A percentile compares a stretch with the other conserved stretches of the same genome.
Conservation (phyloP, 2,329 filamentous ascomycete species). For the Cladosporium sp. region DNA sequence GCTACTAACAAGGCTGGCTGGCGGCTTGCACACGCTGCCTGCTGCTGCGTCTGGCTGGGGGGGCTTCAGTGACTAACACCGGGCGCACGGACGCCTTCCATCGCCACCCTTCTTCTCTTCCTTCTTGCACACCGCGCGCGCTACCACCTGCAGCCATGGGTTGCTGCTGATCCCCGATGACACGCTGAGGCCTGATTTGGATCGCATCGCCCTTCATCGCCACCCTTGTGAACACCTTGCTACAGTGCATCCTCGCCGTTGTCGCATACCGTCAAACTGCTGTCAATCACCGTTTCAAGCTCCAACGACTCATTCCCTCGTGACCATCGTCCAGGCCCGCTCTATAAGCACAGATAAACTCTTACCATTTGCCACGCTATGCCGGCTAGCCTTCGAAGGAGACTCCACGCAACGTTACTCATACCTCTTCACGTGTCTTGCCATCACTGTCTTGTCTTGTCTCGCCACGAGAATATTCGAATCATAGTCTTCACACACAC, state of each 20-base stretch:
- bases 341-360: constrained; percentile 20
- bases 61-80: constrained; percentile 2
- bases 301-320: neutral
- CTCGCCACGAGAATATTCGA: neutral
- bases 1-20: constrained; percentile 2
- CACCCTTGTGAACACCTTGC: constrained; percentile 2
- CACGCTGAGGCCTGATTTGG: neutral
- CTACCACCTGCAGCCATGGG: neutral
- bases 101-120: neutral
- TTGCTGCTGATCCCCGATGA: neutral
- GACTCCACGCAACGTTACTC: constrained; percentile 14
- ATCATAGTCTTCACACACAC: constrained; percentile 4
- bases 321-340: constrained; percentile 11
- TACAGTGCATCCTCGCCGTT: neutral
- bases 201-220: neutral
- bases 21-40: neutral
- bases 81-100: neutral
- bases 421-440: constrained; percentile 11
- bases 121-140: neutral
- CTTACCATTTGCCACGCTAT: constrained; percentile 8
- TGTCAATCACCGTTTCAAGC: neutral
- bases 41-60: neutral
- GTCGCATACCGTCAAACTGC: neutral
- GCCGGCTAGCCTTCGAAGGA: neutral
- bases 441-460: neutral